phyloP scores from a whole-genome alignment of 345 rosid genomes.

The Euphorbia lathyris region DNA sequence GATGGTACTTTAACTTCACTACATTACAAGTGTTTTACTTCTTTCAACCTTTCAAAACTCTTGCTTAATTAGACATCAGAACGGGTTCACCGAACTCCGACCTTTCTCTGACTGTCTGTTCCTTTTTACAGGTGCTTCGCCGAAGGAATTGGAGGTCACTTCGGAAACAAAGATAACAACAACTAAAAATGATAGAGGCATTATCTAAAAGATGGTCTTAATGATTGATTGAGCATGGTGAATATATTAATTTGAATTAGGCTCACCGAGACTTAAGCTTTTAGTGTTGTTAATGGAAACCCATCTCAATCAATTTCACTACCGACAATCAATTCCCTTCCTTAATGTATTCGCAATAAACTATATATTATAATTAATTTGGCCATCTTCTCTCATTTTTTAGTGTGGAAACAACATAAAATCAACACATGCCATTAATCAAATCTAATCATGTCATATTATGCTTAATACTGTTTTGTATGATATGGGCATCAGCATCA shows the following conservation, averaged over 20 bases:
- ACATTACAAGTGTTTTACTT: no score
- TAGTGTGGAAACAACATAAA: constrained; percentile 1
- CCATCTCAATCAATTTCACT: not conserved
- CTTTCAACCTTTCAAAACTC: no score
- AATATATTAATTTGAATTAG: constrained; percentile 8
- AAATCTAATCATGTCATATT: constrained; percentile 9
- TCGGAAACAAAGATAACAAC: no score
- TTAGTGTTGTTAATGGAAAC: constrained; percentile 3
- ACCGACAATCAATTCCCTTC: constrained; percentile 2
- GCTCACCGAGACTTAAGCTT: not conserved
- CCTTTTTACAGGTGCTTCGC: no score
- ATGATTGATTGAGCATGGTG: not conserved
- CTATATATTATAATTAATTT: not conserved
- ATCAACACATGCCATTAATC: constrained; percentile 6
- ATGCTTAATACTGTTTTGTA: constrained; percentile 12
- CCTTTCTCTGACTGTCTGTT: no score
- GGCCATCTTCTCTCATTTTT: not conserved
- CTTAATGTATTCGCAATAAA: not conserved
- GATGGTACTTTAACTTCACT: no score
- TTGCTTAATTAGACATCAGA: no score
- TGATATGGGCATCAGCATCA: constrained; percentile 11
- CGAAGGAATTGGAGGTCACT: no score
- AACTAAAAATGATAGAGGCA: no score
- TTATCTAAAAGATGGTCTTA: no score
- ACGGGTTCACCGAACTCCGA: no score